Conservation (phyloP, 768 basidiomycete genomes). For the Boletellus sp. region DNA sequence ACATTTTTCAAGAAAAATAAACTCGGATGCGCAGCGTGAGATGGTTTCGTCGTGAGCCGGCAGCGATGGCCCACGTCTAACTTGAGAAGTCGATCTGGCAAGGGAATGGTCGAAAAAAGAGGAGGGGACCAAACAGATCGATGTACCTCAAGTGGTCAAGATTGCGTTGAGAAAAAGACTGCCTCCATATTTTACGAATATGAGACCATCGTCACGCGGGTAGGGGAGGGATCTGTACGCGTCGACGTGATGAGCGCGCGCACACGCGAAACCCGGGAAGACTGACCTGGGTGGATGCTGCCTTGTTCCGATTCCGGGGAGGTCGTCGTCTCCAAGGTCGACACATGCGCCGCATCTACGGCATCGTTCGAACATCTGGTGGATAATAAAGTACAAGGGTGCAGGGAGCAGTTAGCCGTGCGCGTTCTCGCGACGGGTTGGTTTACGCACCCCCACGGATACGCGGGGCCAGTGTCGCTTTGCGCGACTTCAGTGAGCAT, state of each 20-base stretch:
- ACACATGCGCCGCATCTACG: neutral
- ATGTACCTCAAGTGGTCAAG: neutral
- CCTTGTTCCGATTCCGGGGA: neutral
- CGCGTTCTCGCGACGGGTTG: neutral
- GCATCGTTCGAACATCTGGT: neutral
- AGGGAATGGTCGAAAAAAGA: neutral
- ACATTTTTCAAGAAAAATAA: slow-evolving; percentile 1
- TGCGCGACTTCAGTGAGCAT: neutral
- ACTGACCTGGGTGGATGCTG: neutral
- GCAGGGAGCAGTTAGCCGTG: neutral
- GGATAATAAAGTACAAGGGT: neutral
- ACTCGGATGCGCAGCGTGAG: slow-evolving; percentile 13
- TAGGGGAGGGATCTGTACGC: neutral
- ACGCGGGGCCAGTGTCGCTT: neutral
- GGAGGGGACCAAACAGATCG: neutral
- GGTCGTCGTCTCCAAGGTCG: neutral
- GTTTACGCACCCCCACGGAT: neutral
- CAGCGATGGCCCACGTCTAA: slow-evolving; percentile 5
- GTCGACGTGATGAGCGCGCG: neutral
- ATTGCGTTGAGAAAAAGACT: neutral
- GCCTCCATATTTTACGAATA: neutral
- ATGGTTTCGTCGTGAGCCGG: slow-evolving; percentile 15
- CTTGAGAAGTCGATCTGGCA: neutral
- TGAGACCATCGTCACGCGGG: neutral
- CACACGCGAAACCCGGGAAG: too few relatives aligned